Percentiles rank a stretch among this genome's conserved stretches.
phyloP scores from a whole-genome alignment of 345 rosid species.

The Raphanus sativus region DNA sequence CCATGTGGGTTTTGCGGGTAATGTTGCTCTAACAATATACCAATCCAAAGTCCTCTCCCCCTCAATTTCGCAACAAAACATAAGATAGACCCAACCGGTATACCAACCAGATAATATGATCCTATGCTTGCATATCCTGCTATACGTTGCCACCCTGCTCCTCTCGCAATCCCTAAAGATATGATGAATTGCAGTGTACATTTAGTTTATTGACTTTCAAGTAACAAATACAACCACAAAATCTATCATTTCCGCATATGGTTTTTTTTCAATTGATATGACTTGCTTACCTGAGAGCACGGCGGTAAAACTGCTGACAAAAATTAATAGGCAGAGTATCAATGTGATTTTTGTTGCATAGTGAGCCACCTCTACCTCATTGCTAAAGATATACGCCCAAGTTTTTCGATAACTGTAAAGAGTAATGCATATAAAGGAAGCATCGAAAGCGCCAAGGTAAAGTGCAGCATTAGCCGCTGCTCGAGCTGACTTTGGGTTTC shows the following conservation, averaged over 20 bases:
- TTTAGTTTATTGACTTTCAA: background rate
- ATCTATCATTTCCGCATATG: background rate
- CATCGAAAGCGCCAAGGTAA: slow-evolving; percentile 33
- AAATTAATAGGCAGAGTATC: slow-evolving; percentile 32
- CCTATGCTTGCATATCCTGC: slow-evolving; percentile 64
- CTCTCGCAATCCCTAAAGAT: slow-evolving; percentile 47
- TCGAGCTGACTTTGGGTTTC: slow-evolving; percentile 45
- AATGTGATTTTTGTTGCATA: slow-evolving; percentile 40
- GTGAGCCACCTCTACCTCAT: slow-evolving; percentile 39
- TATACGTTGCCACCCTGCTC: slow-evolving; percentile 64
- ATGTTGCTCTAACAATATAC: slow-evolving; percentile 42
- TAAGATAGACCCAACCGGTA: slow-evolving; percentile 47
- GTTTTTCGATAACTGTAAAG: slow-evolving; percentile 33
- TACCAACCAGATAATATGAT: slow-evolving; percentile 57
- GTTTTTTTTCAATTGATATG: background rate
- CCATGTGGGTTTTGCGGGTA: too few species aligned
- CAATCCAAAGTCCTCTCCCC: slow-evolving; percentile 64
- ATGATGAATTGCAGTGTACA: background rate
- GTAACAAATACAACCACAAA: background rate
- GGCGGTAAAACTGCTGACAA: slow-evolving; percentile 33
- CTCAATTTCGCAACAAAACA: slow-evolving; percentile 44
- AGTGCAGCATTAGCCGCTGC: slow-evolving; percentile 32
- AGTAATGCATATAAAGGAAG: slow-evolving; percentile 25
- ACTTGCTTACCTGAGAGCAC: slow-evolving; percentile 42
- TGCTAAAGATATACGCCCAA: slow-evolving; percentile 43